These are phyloP conservation scores for Fragaria vesca DNA, from an alignment of 306 rosid genomes.

Conservation along the genomic window DNA sequence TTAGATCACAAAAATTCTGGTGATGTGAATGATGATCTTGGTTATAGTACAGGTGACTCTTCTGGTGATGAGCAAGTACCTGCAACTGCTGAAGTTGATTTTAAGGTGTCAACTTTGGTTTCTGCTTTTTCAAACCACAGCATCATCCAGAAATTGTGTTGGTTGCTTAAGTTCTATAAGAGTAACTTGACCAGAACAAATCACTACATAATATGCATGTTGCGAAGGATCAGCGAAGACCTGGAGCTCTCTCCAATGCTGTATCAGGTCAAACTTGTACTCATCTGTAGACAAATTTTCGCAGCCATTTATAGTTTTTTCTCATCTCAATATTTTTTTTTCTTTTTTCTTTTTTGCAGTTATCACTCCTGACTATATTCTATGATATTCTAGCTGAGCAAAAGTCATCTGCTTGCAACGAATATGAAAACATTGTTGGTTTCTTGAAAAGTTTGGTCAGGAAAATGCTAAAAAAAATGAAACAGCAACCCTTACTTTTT, in stretches of 20 bases:
- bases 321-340: not conserved
- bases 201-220: constrained; percentile 67
- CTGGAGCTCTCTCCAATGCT: constrained; percentile 87
- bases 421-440: constrained; percentile 57
- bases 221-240: constrained; percentile 75
- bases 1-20: constrained; percentile 33
- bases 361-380: constrained; percentile 73
- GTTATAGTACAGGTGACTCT: constrained; percentile 44
- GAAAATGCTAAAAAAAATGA: constrained; percentile 86
- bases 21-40: constrained; percentile 42
- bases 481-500: constrained; percentile 81
- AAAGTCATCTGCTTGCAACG: constrained; percentile 62
- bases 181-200: constrained; percentile 72
- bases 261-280: constrained; percentile 67
- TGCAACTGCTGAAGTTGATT: constrained; percentile 77
- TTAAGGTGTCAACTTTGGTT: constrained; percentile 64
- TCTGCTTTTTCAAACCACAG: constrained; percentile 74
- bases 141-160: constrained; percentile 77
- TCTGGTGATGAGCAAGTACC: constrained; percentile 71
- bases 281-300: constrained; percentile 15
- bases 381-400: constrained; percentile 76
- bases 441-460: constrained; percentile 66
- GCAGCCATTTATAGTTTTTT: constrained; percentile 20
- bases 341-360: constrained; percentile 43
- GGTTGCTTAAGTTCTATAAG: constrained; percentile 96